Evolutionary conservation across 2,329 filamentous ascomycete species (phyloP), one percentile per base, ranked within the genome.

Genomic region (Thielaviopsis cerberus): DNA sequence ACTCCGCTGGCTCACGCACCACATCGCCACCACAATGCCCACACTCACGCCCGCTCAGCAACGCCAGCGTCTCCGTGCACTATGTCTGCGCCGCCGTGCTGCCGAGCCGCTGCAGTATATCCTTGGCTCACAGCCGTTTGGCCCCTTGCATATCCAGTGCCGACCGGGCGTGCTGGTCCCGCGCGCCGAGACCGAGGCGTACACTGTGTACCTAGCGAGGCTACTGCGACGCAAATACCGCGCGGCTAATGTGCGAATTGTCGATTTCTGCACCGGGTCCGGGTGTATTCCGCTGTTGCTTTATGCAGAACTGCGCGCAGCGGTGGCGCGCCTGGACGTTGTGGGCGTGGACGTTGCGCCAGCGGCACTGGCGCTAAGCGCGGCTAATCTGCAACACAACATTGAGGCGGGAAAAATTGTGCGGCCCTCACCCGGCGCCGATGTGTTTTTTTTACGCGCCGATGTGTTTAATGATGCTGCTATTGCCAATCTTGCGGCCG

Each of bases 261-360:
- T 96, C 8, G 92, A 98, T 68, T 74, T 96, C 27, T 97, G 92
- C 69, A 90, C 88, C 0, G 92, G 92, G 10, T 88, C 86, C 4
- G 92, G 92, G 4, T 96, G 91, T 70, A 94, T 97, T 62, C 79
- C 88, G 0, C 76, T 97, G 8, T 77, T 88, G 2, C 74, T 95
- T 6, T 80, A 85, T 62, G 74, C 82, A 37, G 74, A 83, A 10
- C 76, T 88, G 41, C 69, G 69, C 20, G 59, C 66, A 64, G 64
- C 68, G 22, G 68, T 73, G 55, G 64, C 67, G 1, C 54, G 63
- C 0, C 63, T 87, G 7, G 68, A 72, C 3, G 71, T 87, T n/a
- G 65, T 76, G 0, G 91, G 87, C 3, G 69, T 94, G 20, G 91
- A 97, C 66, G 74, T 94, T 26, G 88, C 86, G 1, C 62, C 71